Conservation (phyloP, 2,329 filamentous ascomycete genomes). For the Tothia fuscella region DNA sequence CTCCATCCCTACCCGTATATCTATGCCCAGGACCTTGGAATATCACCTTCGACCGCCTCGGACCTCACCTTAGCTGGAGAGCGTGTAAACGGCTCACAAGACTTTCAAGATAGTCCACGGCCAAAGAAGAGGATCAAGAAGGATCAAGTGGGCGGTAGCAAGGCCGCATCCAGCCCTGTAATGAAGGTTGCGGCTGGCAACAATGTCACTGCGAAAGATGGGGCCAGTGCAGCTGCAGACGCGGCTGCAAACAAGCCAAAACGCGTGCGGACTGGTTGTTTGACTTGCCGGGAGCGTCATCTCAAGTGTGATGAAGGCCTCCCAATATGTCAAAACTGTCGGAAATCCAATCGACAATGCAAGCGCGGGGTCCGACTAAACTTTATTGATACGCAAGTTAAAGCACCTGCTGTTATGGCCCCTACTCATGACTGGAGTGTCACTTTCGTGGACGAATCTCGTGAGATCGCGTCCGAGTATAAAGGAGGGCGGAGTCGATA, state of each 20-base stretch:
- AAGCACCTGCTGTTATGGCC: conserved; percentile 51
- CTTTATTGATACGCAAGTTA: conserved; percentile 75
- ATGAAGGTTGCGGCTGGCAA: conserved; percentile 8
- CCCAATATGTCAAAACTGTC: conserved; percentile 63
- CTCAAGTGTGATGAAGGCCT: conserved; percentile 77
- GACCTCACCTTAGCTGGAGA: conserved; percentile 13
- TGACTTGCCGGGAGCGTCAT: conserved; percentile 82
- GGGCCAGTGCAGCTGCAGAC: conserved; percentile 13
- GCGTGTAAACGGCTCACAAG: conserved; percentile 14
- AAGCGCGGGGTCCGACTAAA: conserved; percentile 79
- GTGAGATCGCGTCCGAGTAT: conserved; percentile 84
- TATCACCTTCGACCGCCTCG: conserved; percentile 14
- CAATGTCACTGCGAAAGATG: conserved; percentile 6
- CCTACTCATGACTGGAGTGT: conserved; percentile 57
- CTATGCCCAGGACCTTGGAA: conserved; percentile 13
- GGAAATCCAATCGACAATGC: conserved; percentile 75
- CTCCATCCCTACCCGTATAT: conserved; percentile 14
- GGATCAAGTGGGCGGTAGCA: conserved; percentile 1
- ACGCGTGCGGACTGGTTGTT: conserved; percentile 76
- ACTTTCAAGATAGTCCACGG: conserved; percentile 8
- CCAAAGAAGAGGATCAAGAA: conserved; percentile 12
- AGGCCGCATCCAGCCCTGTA: conserved; percentile 1
- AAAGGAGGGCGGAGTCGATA: conserved; percentile 67
- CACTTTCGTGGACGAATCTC: conserved; percentile 75
- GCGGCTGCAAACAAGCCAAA: conserved; percentile 33